Base-by-base conservation (phyloP, 306 rosid species). In the Inga oerstediana region DNA sequence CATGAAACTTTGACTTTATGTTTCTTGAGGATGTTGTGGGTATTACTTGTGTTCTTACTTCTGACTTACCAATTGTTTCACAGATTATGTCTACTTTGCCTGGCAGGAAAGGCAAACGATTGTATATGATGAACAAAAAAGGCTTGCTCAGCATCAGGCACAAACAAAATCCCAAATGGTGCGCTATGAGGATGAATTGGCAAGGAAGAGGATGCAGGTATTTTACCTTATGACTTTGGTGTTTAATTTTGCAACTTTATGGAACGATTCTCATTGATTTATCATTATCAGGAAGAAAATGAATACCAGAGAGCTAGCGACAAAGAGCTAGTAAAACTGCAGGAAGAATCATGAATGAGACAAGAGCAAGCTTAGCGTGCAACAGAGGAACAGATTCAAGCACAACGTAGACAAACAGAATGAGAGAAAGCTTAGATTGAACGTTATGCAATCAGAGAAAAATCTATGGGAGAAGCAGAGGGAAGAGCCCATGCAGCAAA, bases 141-240 rank as follows among this genome's bases (percentile, higher is more conserved):
- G 85, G 30, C 90, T 97, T 16, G 91, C 92, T 44, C 99, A 97
- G 84, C 95, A 91, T 90, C 95, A 97, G 75, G 98, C 97, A 30
- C 98, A 97, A 85, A 90, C 93, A 27, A 97, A 97, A 85, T 91
- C 97, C 59, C 98, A 94, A 59, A 87, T 94, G 94, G 98, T 95
- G 79, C 92, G 91, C 56, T 97, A 94, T 67, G 97, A 91, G 74
- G 98, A 97, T 77, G 99, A 94, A 58, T 83, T 97, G 84, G 91
- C 94, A 49, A 94, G 94, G 91, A 92, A 87, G 91, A 92, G 97
- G 85, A 94, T 94, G 98, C 0, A 37, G 41, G 41, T 37, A 37
- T 37, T 6, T 39, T 0, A 39, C 76, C 82, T 84, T 80, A 52
- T 62, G 76, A 68, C 58, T 45, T 74, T 32, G 41, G 41, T 37